phyloP scores from a whole-genome alignment of 768 basidiomycete genomes.

The Cystoderma amianthinum region DNA sequence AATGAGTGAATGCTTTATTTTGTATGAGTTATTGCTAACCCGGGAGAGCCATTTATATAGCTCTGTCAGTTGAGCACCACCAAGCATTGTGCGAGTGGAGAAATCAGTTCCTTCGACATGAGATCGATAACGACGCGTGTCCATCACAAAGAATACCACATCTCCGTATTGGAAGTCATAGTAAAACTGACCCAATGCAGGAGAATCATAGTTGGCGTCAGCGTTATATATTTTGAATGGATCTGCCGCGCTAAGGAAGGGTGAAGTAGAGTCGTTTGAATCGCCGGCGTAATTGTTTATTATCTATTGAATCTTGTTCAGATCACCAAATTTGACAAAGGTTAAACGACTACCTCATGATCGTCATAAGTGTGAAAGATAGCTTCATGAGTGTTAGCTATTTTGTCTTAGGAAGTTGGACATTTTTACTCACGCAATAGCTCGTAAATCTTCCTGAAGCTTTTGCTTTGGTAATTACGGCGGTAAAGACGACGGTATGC shows the following conservation, averaged over 20 bases:
- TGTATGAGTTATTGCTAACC: conserved; percentile 20
- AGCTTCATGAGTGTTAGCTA: conserved; percentile 27
- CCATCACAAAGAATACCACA: conserved; percentile 71
- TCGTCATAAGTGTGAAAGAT: conserved; percentile 69
- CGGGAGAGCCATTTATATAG: conserved; percentile 57
- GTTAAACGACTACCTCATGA: conserved; percentile 42
- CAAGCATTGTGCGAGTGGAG: conserved; percentile 57
- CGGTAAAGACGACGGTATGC: conserved; percentile 63
- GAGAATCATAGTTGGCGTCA: conserved; percentile 53
- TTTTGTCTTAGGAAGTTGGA: neutral
- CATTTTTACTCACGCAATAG: conserved; percentile 46
- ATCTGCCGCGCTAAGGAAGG: conserved; percentile 50
- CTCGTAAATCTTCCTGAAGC: conserved; percentile 65
- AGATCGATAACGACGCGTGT: conserved; percentile 58
- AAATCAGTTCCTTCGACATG: conserved; percentile 29
- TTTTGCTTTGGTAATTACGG: conserved; percentile 56
- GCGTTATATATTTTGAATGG: conserved; percentile 63
- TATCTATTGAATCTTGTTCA: conserved; percentile 27
- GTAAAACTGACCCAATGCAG: conserved; percentile 36
- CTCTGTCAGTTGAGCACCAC: conserved; percentile 52
- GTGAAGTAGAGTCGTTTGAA: conserved; percentile 42
- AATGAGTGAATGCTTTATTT: neutral
- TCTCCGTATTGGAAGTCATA: conserved; percentile 63
- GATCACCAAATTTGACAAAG: neutral
- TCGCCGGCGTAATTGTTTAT: conserved; percentile 62